Evolutionary conservation across 2,329 filamentous ascomycete species (phyloP), one percentile per base, ranked within the genome.

Genomic region (Ceratocystis ficicola): DNA sequence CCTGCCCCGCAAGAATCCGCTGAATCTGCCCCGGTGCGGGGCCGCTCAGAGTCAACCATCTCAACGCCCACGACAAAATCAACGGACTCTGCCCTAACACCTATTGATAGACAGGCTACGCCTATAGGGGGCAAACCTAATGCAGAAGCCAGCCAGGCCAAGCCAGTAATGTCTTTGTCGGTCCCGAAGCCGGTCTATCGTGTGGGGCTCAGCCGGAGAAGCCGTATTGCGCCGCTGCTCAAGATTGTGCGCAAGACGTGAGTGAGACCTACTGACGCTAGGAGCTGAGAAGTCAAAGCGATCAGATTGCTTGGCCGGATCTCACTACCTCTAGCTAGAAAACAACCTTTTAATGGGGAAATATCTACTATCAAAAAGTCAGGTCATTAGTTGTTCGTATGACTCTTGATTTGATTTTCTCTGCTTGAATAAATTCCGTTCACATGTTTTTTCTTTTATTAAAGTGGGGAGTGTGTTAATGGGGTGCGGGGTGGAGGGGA

Each of bases 171-270:
- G 5, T 25, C 61, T 8, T 28, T 62, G 17, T 48, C 5, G 44
- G 32, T 36, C 8, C 17, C 48, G 8, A 68, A 77, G 68, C 78
- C 78, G 17, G 69, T 76, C 17, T 80, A 79, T 68, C 75, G 80
- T 17, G 79, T 83, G 65, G 80, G 80, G 2, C 71, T 82, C 69
- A 82, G 80, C 73, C 81, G 77, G 71, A 75, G 72, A 70, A 76
- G 76, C 20, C 75, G 77, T 66, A 81, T 83, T 68, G 78, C 80
- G 44, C 79, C 80, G 32, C 71, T 83, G 64, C 73, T 83, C 30
- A 82, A 82, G 72, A 75, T 75, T 25, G 69, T 82, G 64, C 77
- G 75, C 65, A 81, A 81, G 70, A 73, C 68, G 71, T 64, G 66
- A 67, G 50, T 64, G 66, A 67, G 50, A 22, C 30, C 10, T 25